Base-by-base conservation (phyloP, 1,284 basidiomycete genomes). In the Cryptococcus sp. region DNA sequence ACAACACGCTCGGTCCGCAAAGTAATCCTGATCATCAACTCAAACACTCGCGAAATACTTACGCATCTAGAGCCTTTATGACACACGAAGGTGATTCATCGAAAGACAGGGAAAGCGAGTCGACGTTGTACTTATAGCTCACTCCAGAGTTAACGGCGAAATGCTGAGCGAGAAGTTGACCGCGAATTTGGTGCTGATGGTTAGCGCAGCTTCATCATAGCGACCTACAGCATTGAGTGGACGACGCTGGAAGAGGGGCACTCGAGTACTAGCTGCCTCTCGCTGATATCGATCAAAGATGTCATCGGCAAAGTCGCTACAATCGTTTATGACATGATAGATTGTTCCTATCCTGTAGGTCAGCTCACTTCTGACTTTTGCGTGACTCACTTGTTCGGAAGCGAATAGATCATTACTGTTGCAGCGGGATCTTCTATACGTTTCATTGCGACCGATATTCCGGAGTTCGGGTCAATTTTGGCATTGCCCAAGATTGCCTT, bases 121-220 rank as follows among this genome's bases (percentile, higher is more conserved):
- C 64, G 7, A 70, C 70, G 28, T 60, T 66, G 53, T 72, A 73
- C 60, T 72, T 73, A 66, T 73, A 73, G 14, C 52, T 53, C 21
- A 55, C 67, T 14, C 71, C 71, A 14, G 64, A 67, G 53, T 73
- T 73, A 51, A 73, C 58, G 21, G 68, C 66, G 43, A 69, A 73
- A 40, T 73, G 70, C 48, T 73, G 71, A 25, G 69, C 63, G 13
- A 73, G 55, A 3, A 71, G 49, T 25, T 50, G 44, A 7, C 60
- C 61, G 21, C 56, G 58, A 23, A 61, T 48, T 54, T 18, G 53
- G 51, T 5, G 55, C 57, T 46, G 60, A 55, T 61, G 42, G 25
- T 14, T 19, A 21, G 14, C 32, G 13, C 18, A 2, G 19, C 13
- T n/a, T 21, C 21, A 45, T 32, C 43, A 36, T 22, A n/a, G 2